A percentile compares a stretch with the other conserved stretches of the same genome.
These are phyloP conservation scores for Tuber borchii DNA, from an alignment of 495 filamentous ascomycete species.

Conservation along the genomic window DNA sequence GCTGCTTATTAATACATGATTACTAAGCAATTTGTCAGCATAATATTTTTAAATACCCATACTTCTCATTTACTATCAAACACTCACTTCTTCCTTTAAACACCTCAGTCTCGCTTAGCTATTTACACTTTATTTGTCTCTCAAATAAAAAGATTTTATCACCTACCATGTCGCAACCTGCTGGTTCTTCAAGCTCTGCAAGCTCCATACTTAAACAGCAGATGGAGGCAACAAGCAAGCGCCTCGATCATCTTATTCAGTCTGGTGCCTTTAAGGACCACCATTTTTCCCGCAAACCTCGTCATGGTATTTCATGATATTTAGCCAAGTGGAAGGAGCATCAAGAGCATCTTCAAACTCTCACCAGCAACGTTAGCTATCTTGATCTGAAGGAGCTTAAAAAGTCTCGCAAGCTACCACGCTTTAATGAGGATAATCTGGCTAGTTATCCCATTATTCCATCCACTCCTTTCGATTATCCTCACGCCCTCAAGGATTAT, in stretches of 20 bases:
- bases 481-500: too few relatives aligned
- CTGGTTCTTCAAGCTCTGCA: too few relatives aligned
- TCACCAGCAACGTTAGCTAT: background rate
- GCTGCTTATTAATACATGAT: background rate
- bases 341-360: background rate
- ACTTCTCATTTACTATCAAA: too few relatives aligned
- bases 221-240: background rate
- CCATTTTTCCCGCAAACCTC: background rate
- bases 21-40: background rate
- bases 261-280: background rate
- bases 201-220: background rate
- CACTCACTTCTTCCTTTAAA: too few relatives aligned
- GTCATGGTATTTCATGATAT: background rate
- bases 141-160: too few relatives aligned
- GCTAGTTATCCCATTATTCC: too few relatives aligned
- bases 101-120: too few relatives aligned
- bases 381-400: background rate
- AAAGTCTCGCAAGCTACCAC: too few relatives aligned
- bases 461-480: too few relatives aligned
- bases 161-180: too few relatives aligned
- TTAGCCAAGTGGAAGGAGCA: rapidly evolving
- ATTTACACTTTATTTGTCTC: too few relatives aligned
- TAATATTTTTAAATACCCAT: background rate
- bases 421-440: too few relatives aligned
- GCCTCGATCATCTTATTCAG: background rate